Percentiles rank a stretch among this genome's conserved stretches.
Conservation (phyloP, 176 grass and related monocot species). For the Hyparrhenia diplandra region DNA sequence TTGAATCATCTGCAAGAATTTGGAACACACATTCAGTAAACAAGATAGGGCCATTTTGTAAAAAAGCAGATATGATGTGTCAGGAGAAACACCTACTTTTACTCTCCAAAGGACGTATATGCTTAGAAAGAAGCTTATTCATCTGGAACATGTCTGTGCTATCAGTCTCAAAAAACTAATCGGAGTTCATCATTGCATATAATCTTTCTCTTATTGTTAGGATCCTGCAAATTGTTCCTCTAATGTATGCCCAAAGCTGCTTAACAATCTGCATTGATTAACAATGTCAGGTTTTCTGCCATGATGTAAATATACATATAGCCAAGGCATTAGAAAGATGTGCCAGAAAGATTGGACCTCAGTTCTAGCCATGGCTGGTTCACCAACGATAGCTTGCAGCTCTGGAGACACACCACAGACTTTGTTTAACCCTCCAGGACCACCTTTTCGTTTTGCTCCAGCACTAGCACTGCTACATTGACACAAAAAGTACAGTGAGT, state of each 20-base stretch:
- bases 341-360: slow-evolving; percentile 48
- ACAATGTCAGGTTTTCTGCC: not conserved
- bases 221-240: slow-evolving; percentile 89
- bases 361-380: slow-evolving; percentile 98
- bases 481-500: slow-evolving; percentile 3
- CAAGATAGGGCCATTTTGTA: not conserved
- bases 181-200: slow-evolving; percentile 90
- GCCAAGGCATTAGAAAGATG: slow-evolving; percentile 11
- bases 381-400: slow-evolving; percentile 89
- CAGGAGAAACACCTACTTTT: slow-evolving; percentile 40
- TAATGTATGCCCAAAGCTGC: slow-evolving; percentile 94
- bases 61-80: not conserved
- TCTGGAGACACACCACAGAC: slow-evolving; percentile 92
- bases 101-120: slow-evolving; percentile 67
- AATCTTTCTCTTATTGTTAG: slow-evolving; percentile 94
- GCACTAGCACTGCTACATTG: slow-evolving; percentile 45
- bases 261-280: slow-evolving; percentile 67
- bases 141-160: slow-evolving; percentile 95
- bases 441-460: slow-evolving; percentile 83
- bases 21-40: slow-evolving; percentile 13
- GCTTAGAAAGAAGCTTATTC: slow-evolving; percentile 88
- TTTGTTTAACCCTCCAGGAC: slow-evolving; percentile 93
- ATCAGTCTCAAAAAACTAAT: slow-evolving; percentile 91
- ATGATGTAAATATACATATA: slow-evolving; percentile 10
- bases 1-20: slow-evolving; percentile 67